Evolutionary conservation across 345 rosid species (phyloP).

Genomic region (Moringa oleifera): DNA sequence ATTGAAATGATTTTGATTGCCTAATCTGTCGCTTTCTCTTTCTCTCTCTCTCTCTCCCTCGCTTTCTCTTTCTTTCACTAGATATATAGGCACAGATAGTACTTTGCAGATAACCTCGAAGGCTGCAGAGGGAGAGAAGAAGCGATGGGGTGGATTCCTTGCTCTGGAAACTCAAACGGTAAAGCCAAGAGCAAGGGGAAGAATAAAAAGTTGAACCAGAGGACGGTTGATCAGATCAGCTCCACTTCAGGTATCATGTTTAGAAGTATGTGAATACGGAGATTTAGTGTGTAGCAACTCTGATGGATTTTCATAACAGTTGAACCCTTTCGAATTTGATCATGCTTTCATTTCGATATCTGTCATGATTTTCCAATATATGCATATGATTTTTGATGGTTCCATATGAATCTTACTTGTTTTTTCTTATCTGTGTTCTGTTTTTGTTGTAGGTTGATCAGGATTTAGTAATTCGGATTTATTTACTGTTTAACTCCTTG

Average conservation of each 20-base stretch:
- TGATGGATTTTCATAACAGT: background rate
- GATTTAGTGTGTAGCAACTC: background rate
- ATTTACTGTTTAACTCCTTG: no score
- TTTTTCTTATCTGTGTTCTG: background rate
- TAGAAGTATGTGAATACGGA: background rate
- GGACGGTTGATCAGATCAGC: conserved; percentile 26
- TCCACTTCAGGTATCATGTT: conserved; percentile 35
- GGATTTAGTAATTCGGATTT: no score
- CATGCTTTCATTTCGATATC: background rate
- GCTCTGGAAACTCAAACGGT: conserved; percentile 53
- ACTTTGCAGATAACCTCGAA: background rate
- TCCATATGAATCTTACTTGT: no score
- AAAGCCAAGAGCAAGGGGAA: conserved; percentile 32
- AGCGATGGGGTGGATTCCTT: conserved; percentile 68
- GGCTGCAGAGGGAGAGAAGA: background rate
- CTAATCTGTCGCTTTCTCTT: background rate
- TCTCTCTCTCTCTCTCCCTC: no score
- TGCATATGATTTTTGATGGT: background rate
- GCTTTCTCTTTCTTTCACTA: background rate
- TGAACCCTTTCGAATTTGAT: background rate
- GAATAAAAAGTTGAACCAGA: conserved; percentile 30
- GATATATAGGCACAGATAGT: background rate
- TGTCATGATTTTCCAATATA: background rate
- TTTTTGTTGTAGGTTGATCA: background rate
- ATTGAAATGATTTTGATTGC: background rate